Conservation (phyloP, 208 protist species). For the Herpetomonas tarakana region DNA sequence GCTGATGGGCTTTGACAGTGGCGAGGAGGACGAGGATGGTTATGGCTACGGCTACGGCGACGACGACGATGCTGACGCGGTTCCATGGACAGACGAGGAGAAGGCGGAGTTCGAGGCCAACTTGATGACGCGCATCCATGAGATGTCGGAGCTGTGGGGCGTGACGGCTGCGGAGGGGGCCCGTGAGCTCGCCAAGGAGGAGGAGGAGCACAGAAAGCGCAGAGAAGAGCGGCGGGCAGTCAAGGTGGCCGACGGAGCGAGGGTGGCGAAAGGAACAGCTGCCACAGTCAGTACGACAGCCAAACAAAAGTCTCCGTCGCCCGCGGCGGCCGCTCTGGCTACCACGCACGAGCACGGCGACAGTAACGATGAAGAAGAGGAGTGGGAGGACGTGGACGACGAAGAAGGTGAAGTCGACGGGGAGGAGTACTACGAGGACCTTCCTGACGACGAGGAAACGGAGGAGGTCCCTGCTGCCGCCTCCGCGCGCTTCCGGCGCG, state of each 20-base stretch:
- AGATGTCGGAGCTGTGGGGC: slow-evolving; percentile 24
- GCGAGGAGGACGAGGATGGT: slow-evolving; percentile 14
- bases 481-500: slow-evolving; percentile 3
- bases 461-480: slow-evolving; percentile 2
- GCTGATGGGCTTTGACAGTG: slow-evolving; percentile 2
- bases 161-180: slow-evolving; percentile 40
- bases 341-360: too few species aligned
- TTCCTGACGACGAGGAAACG: slow-evolving; percentile 1
- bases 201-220: slow-evolving; percentile 1
- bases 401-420: slow-evolving; percentile 17
- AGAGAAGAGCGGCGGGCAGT: not conserved
- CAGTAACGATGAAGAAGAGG: slow-evolving; percentile 13
- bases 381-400: slow-evolving; percentile 21
- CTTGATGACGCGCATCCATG: slow-evolving; percentile 26
- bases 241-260: too few species aligned
- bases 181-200: slow-evolving; percentile 16
- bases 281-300: too few species aligned
- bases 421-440: slow-evolving; percentile 10
- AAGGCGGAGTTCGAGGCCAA: slow-evolving; percentile 48
- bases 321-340: too few species aligned
- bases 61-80: not conserved
- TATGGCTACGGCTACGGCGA: slow-evolving; percentile 5
- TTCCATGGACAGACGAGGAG: slow-evolving; percentile 33
- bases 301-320: too few species aligned
- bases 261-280: too few species aligned